phyloP scores from a whole-genome alignment of 352 stramenopile species.

The Phytophthora idaei region DNA sequence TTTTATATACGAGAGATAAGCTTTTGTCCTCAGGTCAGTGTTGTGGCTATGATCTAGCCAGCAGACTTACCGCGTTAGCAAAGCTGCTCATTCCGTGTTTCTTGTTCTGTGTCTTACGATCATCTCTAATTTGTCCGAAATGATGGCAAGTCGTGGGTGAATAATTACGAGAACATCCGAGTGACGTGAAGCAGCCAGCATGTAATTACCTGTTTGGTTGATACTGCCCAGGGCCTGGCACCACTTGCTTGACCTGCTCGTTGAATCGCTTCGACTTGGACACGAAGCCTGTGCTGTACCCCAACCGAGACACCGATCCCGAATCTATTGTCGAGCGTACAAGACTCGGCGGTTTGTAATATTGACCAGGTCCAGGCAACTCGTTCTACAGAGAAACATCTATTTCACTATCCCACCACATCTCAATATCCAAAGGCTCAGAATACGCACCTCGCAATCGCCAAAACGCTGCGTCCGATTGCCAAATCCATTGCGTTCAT shows the following conservation, averaged over 20 bases:
- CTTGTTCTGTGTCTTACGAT: constrained; percentile 57
- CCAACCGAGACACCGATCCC: constrained; percentile 75
- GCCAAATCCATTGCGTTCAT: constrained; percentile 71
- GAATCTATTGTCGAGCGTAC: constrained; percentile 65
- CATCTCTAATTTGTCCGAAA: constrained; percentile 27
- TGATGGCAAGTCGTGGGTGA: not conserved
- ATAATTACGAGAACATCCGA: not conserved
- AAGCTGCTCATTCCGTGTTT: constrained; percentile 79
- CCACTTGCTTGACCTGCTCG: constrained; percentile 48
- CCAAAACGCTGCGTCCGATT: constrained; percentile 72
- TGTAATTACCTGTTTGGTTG: constrained; percentile 48
- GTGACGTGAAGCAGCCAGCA: not conserved
- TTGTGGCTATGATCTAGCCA: not conserved
- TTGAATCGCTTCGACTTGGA: constrained; percentile 80
- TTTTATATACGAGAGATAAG: not conserved
- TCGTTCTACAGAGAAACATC: constrained; percentile 53
- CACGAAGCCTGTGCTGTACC: constrained; percentile 79
- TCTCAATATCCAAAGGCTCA: not conserved
- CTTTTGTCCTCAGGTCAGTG: too few species aligned
- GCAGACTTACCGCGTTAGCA: constrained; percentile 47
- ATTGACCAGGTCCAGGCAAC: constrained; percentile 67
- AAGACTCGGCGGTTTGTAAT: constrained; percentile 69
- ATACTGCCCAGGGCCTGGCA: constrained; percentile 73
- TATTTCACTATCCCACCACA: constrained; percentile 2
- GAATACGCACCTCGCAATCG: constrained; percentile 47